Evolutionary conservation across 2,329 filamentous ascomycete species (phyloP), one percentile per base, ranked within the genome.

Genomic region (Diaporthe ilicicola): DNA sequence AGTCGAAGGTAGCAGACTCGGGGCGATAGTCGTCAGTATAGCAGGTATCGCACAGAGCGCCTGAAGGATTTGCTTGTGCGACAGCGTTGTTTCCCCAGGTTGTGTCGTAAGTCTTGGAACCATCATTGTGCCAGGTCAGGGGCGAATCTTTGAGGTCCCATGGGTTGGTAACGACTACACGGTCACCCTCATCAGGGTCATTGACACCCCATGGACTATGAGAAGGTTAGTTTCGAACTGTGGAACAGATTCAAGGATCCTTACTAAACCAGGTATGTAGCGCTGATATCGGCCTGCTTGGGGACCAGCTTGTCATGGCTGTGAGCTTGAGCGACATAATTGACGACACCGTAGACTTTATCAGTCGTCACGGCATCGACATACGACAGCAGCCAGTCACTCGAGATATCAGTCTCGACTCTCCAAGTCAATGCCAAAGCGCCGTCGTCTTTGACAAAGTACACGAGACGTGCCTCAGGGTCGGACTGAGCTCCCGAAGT

Each of bases 361-460:
- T 83, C 81, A 39, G 82, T 84, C 65, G 81, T 81, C 5, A 78
- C 77, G 5, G 87, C 86, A 65, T 90, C 85, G 39, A 90, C 83
- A 74, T 90, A 90, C 2, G 86, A 86, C 51, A 89, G 78, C n/a
- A 90, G 82, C 87, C 87, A 90, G 79, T 89, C 87, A 72, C 85
- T 83, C 10, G 82, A 71, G 50, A 89, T 78, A 70, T 90, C 87
- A 2, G 88, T 90, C 82, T 90, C 88, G 13, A 90, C 81, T 75
- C 88, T 81, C 88, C 88, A 90, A 0, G 86, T 81, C 24, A 90
- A 80, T 8, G 81, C 82, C 5, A 90, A 80, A 2, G 75, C 79
- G 56, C 83, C 83, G 50, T 87, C 83, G 0, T 80, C 76, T 71
- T 84, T 86, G 74, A 84, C 81, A 51, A 89, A 81, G 78, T 90